Base-by-base conservation (phyloP, 1,139 yeast genomes). In the Blastobotrys aristatus region DNA sequence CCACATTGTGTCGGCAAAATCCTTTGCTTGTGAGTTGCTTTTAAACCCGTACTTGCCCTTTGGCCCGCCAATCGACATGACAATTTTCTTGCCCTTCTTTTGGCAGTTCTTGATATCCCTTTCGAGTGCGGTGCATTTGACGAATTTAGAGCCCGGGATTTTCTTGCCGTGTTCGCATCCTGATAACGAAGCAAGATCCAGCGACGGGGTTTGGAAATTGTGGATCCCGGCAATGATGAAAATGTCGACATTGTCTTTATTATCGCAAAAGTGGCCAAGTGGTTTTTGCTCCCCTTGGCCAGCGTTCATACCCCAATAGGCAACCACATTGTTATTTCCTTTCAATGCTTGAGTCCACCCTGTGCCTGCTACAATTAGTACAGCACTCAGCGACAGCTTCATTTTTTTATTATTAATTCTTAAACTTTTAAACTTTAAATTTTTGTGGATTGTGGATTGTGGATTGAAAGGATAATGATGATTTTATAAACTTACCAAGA, bases 261-360 rank as follows among this genome's bases (percentile, higher is more conserved):
- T 33, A 52, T 74, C 70, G 72, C 96, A 89, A 72, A 88, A 86
- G 48, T 72, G 67, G 13, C 79, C 76, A 48, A 89, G 73, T 10
- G 77, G 65, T 56, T 77, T 70, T 66, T 87, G 94, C 40, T 75
- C 59, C 26, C 69, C 69, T 24, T 79, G 84, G n/a, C 92, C 80
- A 60, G 79, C 77, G 68, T 89, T 96, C 26, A 17, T 96, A 44
- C 97, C 97, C 96, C 96, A 89, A 68, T 88, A 89, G 6, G 84
- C 76, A 14, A 82, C 95, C 40, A 85, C 27, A 57, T 82, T 81
- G 33, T 47, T 31, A 21, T 50, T 38, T n/a, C 48, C 46, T 13
- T 40, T 3, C 8, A 35, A 14, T 10, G 17, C 37, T 13, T 13
- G 13, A 2, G 37, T 17, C 2, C 3, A n/a, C 17, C 14, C 37